These are phyloP conservation scores for Chlamydomonas sp. DNA, from an alignment of 139 green algal species.

Conservation along the genomic window DNA sequence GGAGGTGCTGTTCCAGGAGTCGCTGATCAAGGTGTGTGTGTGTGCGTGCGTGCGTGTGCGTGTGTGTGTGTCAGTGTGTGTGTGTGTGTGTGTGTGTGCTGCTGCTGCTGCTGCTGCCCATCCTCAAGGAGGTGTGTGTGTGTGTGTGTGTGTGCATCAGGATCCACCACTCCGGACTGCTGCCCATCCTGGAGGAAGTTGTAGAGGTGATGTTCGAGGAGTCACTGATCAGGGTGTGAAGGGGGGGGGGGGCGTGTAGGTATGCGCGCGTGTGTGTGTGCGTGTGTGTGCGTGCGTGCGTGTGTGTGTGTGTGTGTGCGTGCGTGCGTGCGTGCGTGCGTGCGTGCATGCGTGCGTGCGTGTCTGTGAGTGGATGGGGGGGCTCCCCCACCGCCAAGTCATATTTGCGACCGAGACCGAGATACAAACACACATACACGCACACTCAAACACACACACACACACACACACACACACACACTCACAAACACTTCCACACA, in stretches of 20 bases:
- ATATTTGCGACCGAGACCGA: too few relatives aligned
- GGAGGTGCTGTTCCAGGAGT: conserved; percentile 92
- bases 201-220: conserved; percentile 95
- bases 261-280: too few relatives aligned
- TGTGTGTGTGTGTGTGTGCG: background rate
- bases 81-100: background rate
- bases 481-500: conserved; percentile 6
- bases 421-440: too few relatives aligned
- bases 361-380: too few relatives aligned
- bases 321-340: background rate
- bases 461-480: conserved; percentile 2
- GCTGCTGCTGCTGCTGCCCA: too few relatives aligned
- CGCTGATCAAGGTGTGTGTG: conserved; percentile 26
- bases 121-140: too few relatives aligned
- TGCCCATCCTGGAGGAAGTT: conserved; percentile 95
- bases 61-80: background rate
- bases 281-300: too few relatives aligned
- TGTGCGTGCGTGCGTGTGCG: background rate
- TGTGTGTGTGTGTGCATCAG: too few relatives aligned
- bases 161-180: conserved; percentile 89
- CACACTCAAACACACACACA: background rate
- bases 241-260: too few relatives aligned
- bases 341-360: too few relatives aligned
- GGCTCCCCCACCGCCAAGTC: too few relatives aligned
- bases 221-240: conserved; percentile 28